Evolutionary conservation across 441 rosid species (phyloP).

Genomic region (Adansonia gregorii): DNA sequence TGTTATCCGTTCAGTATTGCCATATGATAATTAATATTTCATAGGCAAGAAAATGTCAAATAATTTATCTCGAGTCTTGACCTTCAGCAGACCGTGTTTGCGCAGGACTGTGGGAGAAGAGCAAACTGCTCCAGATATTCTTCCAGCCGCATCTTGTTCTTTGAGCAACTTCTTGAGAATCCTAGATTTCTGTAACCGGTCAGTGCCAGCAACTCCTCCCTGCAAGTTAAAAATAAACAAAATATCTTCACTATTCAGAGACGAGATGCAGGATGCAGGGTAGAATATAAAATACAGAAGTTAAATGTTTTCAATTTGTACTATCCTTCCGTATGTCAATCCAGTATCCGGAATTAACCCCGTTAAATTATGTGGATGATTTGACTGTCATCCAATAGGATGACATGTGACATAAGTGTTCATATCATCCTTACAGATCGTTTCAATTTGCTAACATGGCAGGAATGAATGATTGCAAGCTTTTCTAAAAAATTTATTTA

Average conservation of each 20-base stretch:
- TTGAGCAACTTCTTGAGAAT: slow-evolving; percentile 77
- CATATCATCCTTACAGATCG: too few relatives aligned
- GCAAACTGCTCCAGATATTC: slow-evolving; percentile 77
- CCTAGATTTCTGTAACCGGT: slow-evolving; percentile 66
- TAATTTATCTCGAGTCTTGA: slow-evolving; percentile 41
- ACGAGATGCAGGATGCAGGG: not conserved
- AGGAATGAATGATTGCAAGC: not conserved
- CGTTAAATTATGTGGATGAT: too few relatives aligned
- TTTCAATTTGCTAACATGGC: too few relatives aligned
- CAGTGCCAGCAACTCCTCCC: slow-evolving; percentile 74
- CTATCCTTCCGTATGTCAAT: too few relatives aligned
- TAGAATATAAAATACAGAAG: not conserved
- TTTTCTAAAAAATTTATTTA: not conserved
- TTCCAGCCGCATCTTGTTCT: slow-evolving; percentile 71
- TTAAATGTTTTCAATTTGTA: too few relatives aligned
- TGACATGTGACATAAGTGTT: too few relatives aligned
- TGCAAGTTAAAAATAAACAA: slow-evolving; percentile 30
- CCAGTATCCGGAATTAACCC: too few relatives aligned
- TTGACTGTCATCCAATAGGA: too few relatives aligned
- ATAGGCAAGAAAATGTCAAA: slow-evolving; percentile 7
- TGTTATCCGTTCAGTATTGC: not conserved
- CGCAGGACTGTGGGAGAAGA: slow-evolving; percentile 64
- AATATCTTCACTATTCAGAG: slow-evolving; percentile 9
- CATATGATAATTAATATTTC: slow-evolving; percentile 15
- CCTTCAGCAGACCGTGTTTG: slow-evolving; percentile 76